Evolutionary conservation across 495 filamentous ascomycete species (phyloP).

Genomic region (Penicillium herquei): DNA sequence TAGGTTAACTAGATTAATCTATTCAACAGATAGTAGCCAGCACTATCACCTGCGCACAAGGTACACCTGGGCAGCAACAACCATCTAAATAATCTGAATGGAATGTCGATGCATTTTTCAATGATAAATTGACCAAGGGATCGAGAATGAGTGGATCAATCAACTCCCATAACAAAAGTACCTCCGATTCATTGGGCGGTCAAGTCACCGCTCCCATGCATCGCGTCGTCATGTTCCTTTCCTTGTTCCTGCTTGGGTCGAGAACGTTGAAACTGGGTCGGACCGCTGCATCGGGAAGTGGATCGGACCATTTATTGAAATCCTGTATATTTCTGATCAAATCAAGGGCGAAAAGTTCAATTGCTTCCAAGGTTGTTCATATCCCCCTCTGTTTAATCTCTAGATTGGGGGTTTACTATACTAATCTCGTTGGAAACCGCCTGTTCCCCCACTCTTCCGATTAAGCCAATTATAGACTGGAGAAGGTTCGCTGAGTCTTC

Average conservation of each 20-base stretch:
- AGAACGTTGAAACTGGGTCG: constrained; percentile 32
- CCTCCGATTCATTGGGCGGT: constrained; percentile 18
- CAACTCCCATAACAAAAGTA: not conserved
- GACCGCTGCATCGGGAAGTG: constrained; percentile 37
- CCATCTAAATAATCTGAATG: too few relatives aligned
- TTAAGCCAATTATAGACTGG: constrained; percentile 1
- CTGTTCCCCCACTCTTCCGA: constrained; percentile 19
- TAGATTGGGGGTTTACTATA: not conserved
- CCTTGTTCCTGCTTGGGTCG: constrained; percentile 24
- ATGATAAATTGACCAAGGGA: constrained; percentile 14
- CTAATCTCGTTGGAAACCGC: constrained; percentile 1
- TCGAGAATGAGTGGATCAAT: constrained; percentile 27
- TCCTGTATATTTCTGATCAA: not conserved
- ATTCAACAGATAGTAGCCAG: too few relatives aligned
- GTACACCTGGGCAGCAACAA: too few relatives aligned
- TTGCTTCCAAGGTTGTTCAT: not conserved
- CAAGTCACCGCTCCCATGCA: constrained; percentile 25
- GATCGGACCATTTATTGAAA: constrained; percentile 16
- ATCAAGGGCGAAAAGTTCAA: constrained; percentile 1
- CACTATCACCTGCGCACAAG: too few relatives aligned
- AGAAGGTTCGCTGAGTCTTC: constrained; percentile 18
- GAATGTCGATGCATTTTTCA: too few relatives aligned
- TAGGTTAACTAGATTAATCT: too few relatives aligned
- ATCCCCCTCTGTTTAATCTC: not conserved
- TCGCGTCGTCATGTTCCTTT: constrained; percentile 10